Conservation (phyloP, 768 basidiomycete genomes). For the Pleurotus eryngii region DNA sequence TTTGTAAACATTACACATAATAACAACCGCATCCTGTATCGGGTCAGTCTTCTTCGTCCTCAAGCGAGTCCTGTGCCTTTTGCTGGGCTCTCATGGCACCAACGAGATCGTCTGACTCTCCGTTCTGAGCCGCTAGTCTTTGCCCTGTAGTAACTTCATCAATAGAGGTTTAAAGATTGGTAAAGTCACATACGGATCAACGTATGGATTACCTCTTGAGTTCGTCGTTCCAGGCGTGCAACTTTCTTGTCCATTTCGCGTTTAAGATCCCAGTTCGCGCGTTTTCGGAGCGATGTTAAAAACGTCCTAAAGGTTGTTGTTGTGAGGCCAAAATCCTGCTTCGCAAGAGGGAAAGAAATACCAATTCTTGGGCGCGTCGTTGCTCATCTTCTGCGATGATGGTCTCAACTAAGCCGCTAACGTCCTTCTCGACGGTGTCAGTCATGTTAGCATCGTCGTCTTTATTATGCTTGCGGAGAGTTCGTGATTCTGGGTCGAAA, state of each 20-base stretch:
- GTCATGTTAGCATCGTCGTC: slow-evolving; percentile 54
- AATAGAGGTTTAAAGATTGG: background rate
- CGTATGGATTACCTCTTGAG: slow-evolving; percentile 88
- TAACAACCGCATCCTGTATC: background rate
- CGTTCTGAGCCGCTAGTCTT: slow-evolving; percentile 75
- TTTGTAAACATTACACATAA: background rate
- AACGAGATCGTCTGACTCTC: slow-evolving; percentile 72
- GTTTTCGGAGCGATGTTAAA: slow-evolving; percentile 98
- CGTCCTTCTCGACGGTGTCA: slow-evolving; percentile 86
- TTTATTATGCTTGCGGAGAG: slow-evolving; percentile 60
- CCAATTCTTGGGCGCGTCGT: slow-evolving; percentile 83
- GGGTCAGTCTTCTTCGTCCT: slow-evolving; percentile 60
- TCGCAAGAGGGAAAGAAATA: slow-evolving; percentile 31
- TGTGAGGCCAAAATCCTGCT: background rate
- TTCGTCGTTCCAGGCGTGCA: slow-evolving; percentile 84
- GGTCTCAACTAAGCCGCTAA: slow-evolving; percentile 78
- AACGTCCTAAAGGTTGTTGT: slow-evolving; percentile 58
- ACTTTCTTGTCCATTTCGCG: slow-evolving; percentile 90
- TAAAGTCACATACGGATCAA: slow-evolving; percentile 72
- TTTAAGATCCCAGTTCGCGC: slow-evolving; percentile 95
- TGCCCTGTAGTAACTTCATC: slow-evolving; percentile 48
- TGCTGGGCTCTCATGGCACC: slow-evolving; percentile 84
- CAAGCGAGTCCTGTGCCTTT: slow-evolving; percentile 47
- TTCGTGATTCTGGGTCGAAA: slow-evolving; percentile 87
- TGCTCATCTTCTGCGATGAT: slow-evolving; percentile 88